Conservation (phyloP, 1,284 basidiomycete species). For the Ceratobasidium papillatum region DNA sequence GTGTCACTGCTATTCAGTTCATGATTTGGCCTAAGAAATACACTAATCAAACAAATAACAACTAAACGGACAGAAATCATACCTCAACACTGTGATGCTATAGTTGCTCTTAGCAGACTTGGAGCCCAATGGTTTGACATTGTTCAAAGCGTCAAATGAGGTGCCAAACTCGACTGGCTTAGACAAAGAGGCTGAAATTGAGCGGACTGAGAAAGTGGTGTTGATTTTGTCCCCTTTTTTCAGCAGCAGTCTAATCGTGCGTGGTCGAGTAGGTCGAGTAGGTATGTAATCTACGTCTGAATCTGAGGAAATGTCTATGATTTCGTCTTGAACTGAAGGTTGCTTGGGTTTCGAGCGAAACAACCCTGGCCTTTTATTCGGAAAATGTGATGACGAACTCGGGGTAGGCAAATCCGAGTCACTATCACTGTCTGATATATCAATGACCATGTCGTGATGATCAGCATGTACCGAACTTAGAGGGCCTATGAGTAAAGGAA, state of each 20-base stretch:
- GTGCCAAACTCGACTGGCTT: background rate
- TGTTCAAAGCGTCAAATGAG: background rate
- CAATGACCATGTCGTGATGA: constrained; percentile 12
- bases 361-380: background rate
- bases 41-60: background rate
- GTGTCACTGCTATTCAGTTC: constrained; percentile 1
- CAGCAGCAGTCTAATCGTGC: background rate
- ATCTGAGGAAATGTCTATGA: constrained; percentile 43
- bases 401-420: constrained; percentile 25
- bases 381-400: background rate
- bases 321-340: constrained; percentile 16
- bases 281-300: constrained; percentile 30
- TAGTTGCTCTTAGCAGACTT: background rate
- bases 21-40: background rate
- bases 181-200: constrained; percentile 10
- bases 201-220: background rate
- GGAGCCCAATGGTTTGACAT: background rate
- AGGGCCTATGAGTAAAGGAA: background rate
- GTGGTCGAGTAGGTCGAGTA: constrained; percentile 21
- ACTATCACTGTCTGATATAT: constrained; percentile 32
- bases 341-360: background rate
- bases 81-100: background rate
- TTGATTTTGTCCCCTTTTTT: background rate
- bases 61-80: constrained; percentile 1
- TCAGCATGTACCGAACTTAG: background rate